Conservation (phyloP, 345 rosid genomes). For the Hibiscus tridactylites region DNA sequence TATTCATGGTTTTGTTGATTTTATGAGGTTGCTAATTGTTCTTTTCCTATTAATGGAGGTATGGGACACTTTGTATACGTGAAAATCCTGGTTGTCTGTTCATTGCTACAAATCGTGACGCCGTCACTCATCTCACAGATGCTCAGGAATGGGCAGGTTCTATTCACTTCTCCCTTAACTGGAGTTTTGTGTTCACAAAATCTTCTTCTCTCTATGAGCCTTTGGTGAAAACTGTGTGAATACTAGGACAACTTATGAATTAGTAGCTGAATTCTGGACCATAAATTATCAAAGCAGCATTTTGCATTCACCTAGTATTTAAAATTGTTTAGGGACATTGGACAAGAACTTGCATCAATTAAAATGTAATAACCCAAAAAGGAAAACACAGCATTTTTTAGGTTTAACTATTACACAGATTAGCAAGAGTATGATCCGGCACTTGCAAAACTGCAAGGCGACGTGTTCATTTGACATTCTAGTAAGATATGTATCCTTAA, state of each 20-base stretch:
- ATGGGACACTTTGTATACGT: conserved; percentile 86
- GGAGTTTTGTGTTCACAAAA: neutral
- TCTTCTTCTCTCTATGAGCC: neutral
- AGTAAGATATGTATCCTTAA: neutral
- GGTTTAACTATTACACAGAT: too few relatives aligned
- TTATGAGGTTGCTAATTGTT: neutral
- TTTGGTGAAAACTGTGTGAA: neutral
- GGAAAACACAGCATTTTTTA: too few relatives aligned
- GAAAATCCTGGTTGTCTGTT: conserved; percentile 95
- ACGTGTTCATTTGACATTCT: neutral
- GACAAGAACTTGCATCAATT: too few relatives aligned
- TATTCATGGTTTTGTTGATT: neutral
- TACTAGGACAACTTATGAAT: neutral
- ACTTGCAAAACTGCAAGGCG: neutral
- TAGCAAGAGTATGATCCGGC: neutral
- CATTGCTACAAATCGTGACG: conserved; percentile 90
- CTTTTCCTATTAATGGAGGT: conserved; percentile 34
- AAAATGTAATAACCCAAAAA: too few relatives aligned
- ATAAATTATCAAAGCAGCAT: neutral
- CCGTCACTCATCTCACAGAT: conserved; percentile 89
- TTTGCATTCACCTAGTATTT: neutral
- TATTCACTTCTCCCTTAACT: conserved; percentile 1
- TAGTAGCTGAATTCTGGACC: neutral
- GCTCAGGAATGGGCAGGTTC: conserved; percentile 99
- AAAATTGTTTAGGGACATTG: too few relatives aligned